phyloP scores from a whole-genome alignment of 768 basidiomycete genomes.

The Pholiota microspora region DNA sequence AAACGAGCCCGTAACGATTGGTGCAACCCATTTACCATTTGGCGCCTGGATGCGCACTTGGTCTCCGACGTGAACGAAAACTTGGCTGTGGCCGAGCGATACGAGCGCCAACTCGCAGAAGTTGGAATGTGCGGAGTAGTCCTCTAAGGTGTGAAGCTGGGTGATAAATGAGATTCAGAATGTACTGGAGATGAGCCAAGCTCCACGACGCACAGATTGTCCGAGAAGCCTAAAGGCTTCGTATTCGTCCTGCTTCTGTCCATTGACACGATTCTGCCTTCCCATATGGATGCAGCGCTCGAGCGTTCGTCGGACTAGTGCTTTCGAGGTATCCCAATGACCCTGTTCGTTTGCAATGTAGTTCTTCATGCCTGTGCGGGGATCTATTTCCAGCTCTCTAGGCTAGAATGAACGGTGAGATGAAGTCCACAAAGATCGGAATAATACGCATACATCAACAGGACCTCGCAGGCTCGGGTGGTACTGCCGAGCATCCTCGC shows the following conservation, averaged over 20 bases:
- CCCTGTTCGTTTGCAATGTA: slow-evolving; percentile 86
- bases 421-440: slow-evolving; percentile 1
- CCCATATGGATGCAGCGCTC: slow-evolving; percentile 80
- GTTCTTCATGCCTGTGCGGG: slow-evolving; percentile 90
- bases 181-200: neutral
- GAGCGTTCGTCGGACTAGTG: slow-evolving; percentile 69
- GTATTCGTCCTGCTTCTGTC: slow-evolving; percentile 67
- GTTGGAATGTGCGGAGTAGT: slow-evolving; percentile 88
- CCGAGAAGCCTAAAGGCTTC: slow-evolving; percentile 83
- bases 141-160: slow-evolving; percentile 79
- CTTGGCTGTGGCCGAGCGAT: slow-evolving; percentile 66
- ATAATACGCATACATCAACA: slow-evolving; percentile 54
- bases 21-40: slow-evolving; percentile 72
- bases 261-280: slow-evolving; percentile 53
- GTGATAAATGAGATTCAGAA: neutral
- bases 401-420: slow-evolving; percentile 40
- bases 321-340: slow-evolving; percentile 87
- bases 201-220: slow-evolving; percentile 43
- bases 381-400: slow-evolving; percentile 82
- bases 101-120: slow-evolving; percentile 85
- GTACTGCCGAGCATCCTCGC: slow-evolving; percentile 78
- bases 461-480: slow-evolving; percentile 78
- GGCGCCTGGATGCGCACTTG: slow-evolving; percentile 72
- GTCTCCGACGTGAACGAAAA: slow-evolving; percentile 89
- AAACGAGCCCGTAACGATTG: slow-evolving; percentile 83